phyloP scores from a whole-genome alignment of 176 grass and related monocot genomes.

The Eleusine coracana region DNA sequence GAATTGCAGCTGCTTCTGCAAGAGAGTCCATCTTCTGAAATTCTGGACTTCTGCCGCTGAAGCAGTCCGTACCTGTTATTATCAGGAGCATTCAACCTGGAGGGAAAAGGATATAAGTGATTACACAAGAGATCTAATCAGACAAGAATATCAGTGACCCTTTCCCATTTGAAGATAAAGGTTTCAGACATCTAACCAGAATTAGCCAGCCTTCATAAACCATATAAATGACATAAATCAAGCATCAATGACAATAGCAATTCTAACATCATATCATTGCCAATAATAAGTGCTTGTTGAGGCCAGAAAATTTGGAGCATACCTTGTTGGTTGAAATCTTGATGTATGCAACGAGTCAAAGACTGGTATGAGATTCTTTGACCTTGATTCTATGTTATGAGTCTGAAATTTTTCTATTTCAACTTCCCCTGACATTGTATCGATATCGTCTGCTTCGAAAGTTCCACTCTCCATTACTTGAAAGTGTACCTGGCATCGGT shows the following conservation, averaged over 20 bases:
- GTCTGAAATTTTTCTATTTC: constrained; percentile 73
- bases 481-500: constrained; percentile 70
- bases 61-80: constrained; percentile 51
- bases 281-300: neutral
- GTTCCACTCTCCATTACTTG: constrained; percentile 63
- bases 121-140: constrained; percentile 27
- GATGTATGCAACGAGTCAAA: constrained; percentile 73
- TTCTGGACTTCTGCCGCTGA: constrained; percentile 45
- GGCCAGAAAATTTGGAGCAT: constrained; percentile 29
- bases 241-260: neutral
- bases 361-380: constrained; percentile 84
- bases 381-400: constrained; percentile 64
- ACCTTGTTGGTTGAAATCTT: constrained; percentile 80
- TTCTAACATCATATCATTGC: neutral
- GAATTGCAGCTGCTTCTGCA: constrained; percentile 74
- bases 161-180: constrained; percentile 8
- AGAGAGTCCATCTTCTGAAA: constrained; percentile 69
- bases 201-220: constrained; percentile 5
- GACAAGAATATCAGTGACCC: neutral
- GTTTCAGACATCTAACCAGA: neutral
- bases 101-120: constrained; percentile 3
- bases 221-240: constrained; percentile 1
- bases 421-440: constrained; percentile 55
- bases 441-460: constrained; percentile 29
- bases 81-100: constrained; percentile 50